Percentiles rank a stretch among this genome's conserved stretches.
Evolutionary conservation across 1,284 basidiomycete species (phyloP).

Genomic region (Leccinum subrobustum): DNA sequence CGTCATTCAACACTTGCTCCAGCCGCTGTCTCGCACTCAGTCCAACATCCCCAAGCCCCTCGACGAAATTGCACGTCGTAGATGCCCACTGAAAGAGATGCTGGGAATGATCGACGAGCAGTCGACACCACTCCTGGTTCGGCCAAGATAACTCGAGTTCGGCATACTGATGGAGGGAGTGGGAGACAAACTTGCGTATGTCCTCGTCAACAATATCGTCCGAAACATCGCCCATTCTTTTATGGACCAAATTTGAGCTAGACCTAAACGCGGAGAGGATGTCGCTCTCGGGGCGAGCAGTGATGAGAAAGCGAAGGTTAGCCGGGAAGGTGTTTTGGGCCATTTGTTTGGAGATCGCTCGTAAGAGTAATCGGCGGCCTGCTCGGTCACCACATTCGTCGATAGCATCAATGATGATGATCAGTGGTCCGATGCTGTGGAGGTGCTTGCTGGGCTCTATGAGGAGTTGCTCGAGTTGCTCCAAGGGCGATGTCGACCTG

Average conservation of each 20-base stretch:
- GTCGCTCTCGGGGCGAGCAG: not conserved
- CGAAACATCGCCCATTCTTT: not conserved
- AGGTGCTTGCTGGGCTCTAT: not conserved
- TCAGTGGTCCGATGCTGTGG: not conserved
- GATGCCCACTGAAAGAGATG: not conserved
- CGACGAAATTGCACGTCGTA: not conserved
- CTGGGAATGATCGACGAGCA: not conserved
- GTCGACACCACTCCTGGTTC: not conserved
- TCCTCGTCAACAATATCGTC: not conserved
- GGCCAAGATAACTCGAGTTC: not conserved
- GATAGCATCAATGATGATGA: not conserved
- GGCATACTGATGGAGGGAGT: not conserved
- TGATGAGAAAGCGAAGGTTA: not conserved
- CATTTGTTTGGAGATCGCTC: not conserved
- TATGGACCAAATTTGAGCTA: not conserved
- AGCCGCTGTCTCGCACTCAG: not conserved
- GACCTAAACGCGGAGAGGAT: not conserved
- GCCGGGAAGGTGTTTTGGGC: not conserved
- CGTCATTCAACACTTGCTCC: not conserved
- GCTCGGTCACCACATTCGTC: not conserved
- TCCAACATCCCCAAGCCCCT: not conserved
- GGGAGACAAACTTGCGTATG: not conserved
- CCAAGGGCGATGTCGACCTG: not conserved
- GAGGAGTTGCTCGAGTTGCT: not conserved
- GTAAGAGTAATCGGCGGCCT: not conserved